These are phyloP conservation scores for Tetrahymena thermophila DNA, from an alignment of 73 alveolate genomes.

Conservation along the genomic window DNA sequence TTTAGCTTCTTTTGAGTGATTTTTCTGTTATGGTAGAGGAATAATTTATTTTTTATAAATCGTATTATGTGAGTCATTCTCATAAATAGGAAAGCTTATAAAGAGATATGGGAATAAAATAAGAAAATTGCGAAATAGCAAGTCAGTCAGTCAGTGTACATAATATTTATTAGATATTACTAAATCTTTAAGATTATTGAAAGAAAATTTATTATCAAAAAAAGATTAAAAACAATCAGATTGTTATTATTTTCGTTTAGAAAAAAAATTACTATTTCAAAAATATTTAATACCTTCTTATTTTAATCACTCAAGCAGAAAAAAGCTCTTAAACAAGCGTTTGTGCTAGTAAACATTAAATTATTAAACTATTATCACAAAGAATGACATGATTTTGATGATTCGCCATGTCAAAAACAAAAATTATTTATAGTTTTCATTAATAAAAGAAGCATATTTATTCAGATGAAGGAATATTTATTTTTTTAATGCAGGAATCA, in stretches of 20 bases:
- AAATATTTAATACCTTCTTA: not conserved
- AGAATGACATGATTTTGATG: too few relatives aligned
- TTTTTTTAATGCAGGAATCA: too few relatives aligned
- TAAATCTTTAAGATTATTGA: not conserved
- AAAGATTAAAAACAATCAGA: not conserved
- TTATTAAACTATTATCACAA: too few relatives aligned
- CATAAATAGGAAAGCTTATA: not conserved
- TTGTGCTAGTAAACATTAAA: not conserved
- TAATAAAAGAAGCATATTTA: too few relatives aligned
- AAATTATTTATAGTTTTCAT: too few relatives aligned
- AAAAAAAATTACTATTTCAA: not conserved
- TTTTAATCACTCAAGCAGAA: not conserved
- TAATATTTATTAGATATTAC: not conserved
- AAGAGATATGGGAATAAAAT: not conserved
- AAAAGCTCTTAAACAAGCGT: not conserved
- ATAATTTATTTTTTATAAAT: too few relatives aligned
- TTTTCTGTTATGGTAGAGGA: not conserved
- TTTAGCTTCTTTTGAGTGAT: not conserved
- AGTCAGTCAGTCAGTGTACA: not conserved
- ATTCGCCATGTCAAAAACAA: not conserved
- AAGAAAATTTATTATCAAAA: not conserved
- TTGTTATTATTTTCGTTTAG: not conserved
- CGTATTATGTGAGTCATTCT: not conserved
- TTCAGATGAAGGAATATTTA: too few relatives aligned
- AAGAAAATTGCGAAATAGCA: not conserved